Conservation (phyloP, 176 grass and related monocot genomes). For the Thinopyrum elongatum region DNA sequence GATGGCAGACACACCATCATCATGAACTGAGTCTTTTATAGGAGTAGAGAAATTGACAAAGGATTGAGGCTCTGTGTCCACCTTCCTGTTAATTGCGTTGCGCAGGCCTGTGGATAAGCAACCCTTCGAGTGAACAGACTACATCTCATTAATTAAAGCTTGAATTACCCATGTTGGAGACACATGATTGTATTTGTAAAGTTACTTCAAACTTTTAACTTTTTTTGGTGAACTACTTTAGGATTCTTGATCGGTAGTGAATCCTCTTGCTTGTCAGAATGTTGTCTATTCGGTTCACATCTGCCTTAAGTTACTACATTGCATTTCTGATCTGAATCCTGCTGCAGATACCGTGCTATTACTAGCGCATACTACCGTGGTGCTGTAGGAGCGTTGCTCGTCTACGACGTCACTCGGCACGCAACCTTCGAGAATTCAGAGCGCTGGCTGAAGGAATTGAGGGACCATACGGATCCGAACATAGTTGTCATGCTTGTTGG, state of each 20-base stretch:
- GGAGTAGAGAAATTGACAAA: background rate
- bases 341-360: constrained; percentile 78
- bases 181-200: background rate
- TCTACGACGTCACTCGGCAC: constrained; percentile 82
- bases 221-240: background rate
- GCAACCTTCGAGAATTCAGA: constrained; percentile 79
- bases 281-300: background rate
- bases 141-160: background rate
- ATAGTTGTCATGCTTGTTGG: constrained; percentile 92
- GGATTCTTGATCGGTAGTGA: background rate
- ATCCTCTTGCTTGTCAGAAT: background rate
- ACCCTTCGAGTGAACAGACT: background rate
- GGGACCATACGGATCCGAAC: constrained; percentile 87
- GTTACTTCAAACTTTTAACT: background rate
- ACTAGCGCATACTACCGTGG: constrained; percentile 93
- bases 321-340: constrained; percentile 3
- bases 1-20: too few species aligned
- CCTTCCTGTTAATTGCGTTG: background rate
- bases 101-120: background rate
- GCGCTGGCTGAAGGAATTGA: constrained; percentile 83
- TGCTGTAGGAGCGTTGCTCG: constrained; percentile 77
- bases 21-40: too few species aligned
- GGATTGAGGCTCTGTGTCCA: background rate
- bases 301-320: background rate
- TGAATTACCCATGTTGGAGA: background rate